Evolutionary conservation across 1,284 basidiomycete species (phyloP).

Genomic region (Ceratobasidium theobromae): DNA sequence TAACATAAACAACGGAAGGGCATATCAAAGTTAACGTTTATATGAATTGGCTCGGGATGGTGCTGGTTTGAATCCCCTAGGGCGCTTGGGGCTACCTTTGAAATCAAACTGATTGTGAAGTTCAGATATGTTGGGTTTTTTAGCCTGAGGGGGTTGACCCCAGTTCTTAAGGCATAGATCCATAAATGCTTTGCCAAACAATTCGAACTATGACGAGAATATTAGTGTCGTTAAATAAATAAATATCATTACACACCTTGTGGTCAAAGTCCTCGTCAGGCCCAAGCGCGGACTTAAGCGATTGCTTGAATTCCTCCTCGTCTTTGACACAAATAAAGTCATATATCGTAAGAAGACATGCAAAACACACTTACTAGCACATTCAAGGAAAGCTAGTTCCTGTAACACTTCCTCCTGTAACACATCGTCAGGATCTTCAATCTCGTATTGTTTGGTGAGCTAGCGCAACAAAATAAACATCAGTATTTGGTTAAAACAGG

Average conservation of each 20-base stretch:
- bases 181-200: constrained; percentile 23
- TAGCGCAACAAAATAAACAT: neutral
- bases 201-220: neutral
- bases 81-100: constrained; percentile 19
- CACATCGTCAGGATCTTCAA: constrained; percentile 17
- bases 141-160: neutral
- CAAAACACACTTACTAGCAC: neutral
- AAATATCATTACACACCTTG: neutral
- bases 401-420: constrained; percentile 25
- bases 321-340: neutral
- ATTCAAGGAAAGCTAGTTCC: constrained; percentile 20
- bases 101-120: constrained; percentile 17
- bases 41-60: constrained; percentile 17
- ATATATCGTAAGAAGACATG: neutral
- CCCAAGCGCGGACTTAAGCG: constrained; percentile 5
- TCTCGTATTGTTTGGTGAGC: constrained; percentile 1
- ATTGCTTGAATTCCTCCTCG: constrained; percentile 14
- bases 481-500: too few species aligned
- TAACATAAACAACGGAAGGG: neutral
- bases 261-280: constrained; percentile 2
- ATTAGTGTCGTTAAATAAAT: neutral
- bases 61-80: constrained; percentile 23
- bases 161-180: constrained; percentile 10
- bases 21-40: constrained; percentile 3
- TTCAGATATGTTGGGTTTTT: constrained; percentile 19